phyloP scores from a whole-genome alignment of 805 yeast genomes.

The Tetrapisispora phaffii region DNA sequence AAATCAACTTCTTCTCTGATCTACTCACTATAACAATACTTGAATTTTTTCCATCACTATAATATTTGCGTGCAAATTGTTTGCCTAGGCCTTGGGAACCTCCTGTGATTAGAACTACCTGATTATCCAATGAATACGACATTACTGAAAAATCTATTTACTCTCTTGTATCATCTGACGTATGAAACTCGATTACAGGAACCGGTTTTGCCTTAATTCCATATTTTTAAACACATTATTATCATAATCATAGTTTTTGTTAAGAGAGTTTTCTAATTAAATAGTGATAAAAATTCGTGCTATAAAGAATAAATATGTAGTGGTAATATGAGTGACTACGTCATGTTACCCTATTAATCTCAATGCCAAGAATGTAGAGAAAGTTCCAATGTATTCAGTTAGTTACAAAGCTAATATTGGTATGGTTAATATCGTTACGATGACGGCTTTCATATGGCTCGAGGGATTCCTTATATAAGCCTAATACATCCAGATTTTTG shows the following conservation, averaged over 20 bases:
- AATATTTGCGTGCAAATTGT: slow-evolving; percentile 55
- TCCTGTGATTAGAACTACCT: slow-evolving; percentile 71
- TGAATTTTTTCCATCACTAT: slow-evolving; percentile 38
- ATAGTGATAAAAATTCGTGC: too few relatives aligned
- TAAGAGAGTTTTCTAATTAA: too few relatives aligned
- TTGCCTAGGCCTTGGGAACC: slow-evolving; percentile 93
- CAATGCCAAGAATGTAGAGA: not conserved
- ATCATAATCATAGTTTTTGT: too few relatives aligned
- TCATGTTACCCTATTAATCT: not conserved
- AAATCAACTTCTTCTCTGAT: slow-evolving; percentile 47
- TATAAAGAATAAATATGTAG: too few relatives aligned
- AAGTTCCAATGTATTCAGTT: not conserved
- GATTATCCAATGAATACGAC: slow-evolving; percentile 33
- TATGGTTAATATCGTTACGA: not conserved
- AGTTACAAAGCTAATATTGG: not conserved
- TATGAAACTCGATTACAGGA: too few relatives aligned
- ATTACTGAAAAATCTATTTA: too few relatives aligned
- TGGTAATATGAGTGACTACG: too few relatives aligned
- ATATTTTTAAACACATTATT: too few relatives aligned
- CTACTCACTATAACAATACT: slow-evolving; percentile 71
- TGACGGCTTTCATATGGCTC: not conserved
- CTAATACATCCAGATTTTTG: not conserved
- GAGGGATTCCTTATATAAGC: not conserved
- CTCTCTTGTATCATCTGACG: too few relatives aligned
- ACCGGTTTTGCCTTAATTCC: too few relatives aligned